These are phyloP conservation scores for Exserohilum rostratum DNA, from an alignment of 2,329 filamentous ascomycete species.

Conservation along the genomic window DNA sequence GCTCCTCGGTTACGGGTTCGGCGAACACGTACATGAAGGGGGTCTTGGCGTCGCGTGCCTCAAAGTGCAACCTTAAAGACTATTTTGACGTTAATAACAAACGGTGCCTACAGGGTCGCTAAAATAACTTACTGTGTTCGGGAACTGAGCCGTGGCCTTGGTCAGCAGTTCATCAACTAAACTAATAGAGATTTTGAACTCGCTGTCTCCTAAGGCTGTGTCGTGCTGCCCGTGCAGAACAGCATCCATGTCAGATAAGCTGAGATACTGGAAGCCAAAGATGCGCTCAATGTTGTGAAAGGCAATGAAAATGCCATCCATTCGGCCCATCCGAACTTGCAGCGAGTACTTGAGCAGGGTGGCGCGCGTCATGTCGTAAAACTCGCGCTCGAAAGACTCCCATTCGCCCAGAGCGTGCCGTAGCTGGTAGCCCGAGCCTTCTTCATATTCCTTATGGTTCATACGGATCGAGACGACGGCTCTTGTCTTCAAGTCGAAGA, in stretches of 20 bases:
- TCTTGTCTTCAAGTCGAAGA: constrained; percentile 96
- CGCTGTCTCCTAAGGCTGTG: constrained; percentile 72
- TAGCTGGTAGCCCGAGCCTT: constrained; percentile 87
- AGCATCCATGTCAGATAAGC: constrained; percentile 84
- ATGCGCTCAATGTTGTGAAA: constrained; percentile 95
- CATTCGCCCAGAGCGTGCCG: constrained; percentile 74
- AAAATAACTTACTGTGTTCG: constrained; percentile 58
- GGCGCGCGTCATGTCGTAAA: constrained; percentile 93
- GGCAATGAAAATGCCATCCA: constrained; percentile 98
- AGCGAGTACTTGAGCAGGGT: constrained; percentile 97
- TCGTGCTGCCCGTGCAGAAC: constrained; percentile 80
- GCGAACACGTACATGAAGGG: constrained; percentile 89
- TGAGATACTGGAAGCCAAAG: constrained; percentile 96
- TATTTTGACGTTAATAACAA: constrained; percentile 48
- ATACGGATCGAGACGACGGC: constrained; percentile 92
- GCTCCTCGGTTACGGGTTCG: constrained; percentile 76
- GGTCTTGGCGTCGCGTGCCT: constrained; percentile 67
- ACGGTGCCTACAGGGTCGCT: neutral
- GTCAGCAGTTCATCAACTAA: constrained; percentile 82
- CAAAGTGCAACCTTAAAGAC: constrained; percentile 78
- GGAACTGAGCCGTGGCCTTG: constrained; percentile 75
- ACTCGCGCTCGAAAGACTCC: constrained; percentile 94
- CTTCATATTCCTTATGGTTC: constrained; percentile 73
- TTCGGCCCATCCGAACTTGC: constrained; percentile 94
- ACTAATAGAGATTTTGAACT: constrained; percentile 81